These are phyloP conservation scores for Thoreauomyces humboldtii DNA, from an alignment of 192 early-diverging fungal species.

Conservation along the genomic window DNA sequence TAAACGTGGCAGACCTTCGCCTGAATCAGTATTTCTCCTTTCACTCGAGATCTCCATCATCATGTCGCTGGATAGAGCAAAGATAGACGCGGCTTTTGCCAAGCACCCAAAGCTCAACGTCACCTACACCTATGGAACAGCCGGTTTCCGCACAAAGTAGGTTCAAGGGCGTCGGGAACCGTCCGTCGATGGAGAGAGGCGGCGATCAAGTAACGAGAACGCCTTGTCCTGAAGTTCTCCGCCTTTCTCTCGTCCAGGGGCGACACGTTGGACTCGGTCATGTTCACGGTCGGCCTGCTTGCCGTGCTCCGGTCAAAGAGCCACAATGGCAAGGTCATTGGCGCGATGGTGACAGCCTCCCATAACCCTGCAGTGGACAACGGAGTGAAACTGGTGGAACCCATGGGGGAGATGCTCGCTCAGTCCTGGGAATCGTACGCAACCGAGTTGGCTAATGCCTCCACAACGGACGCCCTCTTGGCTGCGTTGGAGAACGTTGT, in stretches of 20 bases:
- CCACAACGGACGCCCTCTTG: constrained; percentile 59
- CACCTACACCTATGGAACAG: constrained; percentile 88
- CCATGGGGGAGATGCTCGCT: constrained; percentile 97
- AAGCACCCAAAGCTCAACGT: constrained; percentile 70
- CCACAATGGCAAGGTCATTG: constrained; percentile 79
- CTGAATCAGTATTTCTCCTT: no score
- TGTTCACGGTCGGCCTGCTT: constrained; percentile 89
- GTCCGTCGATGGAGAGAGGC: no score
- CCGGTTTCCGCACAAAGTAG: constrained; percentile 91
- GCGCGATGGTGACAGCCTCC: constrained; percentile 98
- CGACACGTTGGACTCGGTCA: constrained; percentile 83
- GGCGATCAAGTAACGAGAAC: no score
- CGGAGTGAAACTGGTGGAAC: constrained; percentile 97
- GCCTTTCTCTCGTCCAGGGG: constrained; percentile 59
- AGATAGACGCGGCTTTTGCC: constrained; percentile 10
- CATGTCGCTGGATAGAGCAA: neutral
- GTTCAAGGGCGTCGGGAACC: no score
- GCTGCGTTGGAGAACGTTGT: constrained; percentile 63
- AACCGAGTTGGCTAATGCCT: constrained; percentile 84
- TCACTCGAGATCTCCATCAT: no score
- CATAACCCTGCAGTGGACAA: constrained; percentile 98
- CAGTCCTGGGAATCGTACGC: constrained; percentile 94
- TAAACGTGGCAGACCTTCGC: no score
- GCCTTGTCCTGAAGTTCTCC: neutral
- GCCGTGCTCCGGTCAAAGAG: constrained; percentile 89